Percentiles rank a stretch among this genome's conserved stretches.
Conservation (phyloP, 805 yeast genomes). For the Saturnispora silvae region DNA sequence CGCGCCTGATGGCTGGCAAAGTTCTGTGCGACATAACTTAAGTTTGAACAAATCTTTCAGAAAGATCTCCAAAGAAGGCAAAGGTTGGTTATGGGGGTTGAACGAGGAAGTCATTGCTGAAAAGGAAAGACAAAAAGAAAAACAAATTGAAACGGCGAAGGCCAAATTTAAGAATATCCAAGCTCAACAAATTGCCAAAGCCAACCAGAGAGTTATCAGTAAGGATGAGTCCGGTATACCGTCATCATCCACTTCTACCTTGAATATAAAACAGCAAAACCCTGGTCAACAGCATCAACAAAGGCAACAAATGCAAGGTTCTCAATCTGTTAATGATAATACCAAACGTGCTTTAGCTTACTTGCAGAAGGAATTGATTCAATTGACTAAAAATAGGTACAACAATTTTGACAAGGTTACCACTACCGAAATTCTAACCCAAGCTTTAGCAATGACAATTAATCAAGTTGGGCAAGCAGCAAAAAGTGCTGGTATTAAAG, state of each 20-base stretch:
- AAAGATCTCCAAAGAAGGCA: constrained; percentile 76
- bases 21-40: constrained; percentile 81
- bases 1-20: constrained; percentile 98
- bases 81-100: constrained; percentile 90
- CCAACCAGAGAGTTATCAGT: constrained; percentile 1
- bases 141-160: constrained; percentile 50
- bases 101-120: constrained; percentile 80
- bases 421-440: constrained; percentile 76
- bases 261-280: not conserved
- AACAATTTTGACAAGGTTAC: constrained; percentile 70
- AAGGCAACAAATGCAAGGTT: not conserved
- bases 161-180: constrained; percentile 14
- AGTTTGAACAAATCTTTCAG: constrained; percentile 78
- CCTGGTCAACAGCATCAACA: constrained; percentile 8
- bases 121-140: constrained; percentile 58
- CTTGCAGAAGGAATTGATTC: constrained; percentile 76
- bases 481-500: constrained; percentile 69
- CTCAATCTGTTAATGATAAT: constrained; percentile 29
- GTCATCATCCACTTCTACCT: constrained; percentile 4
- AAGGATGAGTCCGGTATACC: constrained; percentile 3
- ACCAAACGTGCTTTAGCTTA: constrained; percentile 69
- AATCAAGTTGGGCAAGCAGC: constrained; percentile 86
- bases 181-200: constrained; percentile 8
- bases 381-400: constrained; percentile 59
- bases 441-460: constrained; percentile 86